These are phyloP conservation scores for Melocanna baccifera DNA, from an alignment of 176 grass and related monocot genomes.

Conservation along the genomic window DNA sequence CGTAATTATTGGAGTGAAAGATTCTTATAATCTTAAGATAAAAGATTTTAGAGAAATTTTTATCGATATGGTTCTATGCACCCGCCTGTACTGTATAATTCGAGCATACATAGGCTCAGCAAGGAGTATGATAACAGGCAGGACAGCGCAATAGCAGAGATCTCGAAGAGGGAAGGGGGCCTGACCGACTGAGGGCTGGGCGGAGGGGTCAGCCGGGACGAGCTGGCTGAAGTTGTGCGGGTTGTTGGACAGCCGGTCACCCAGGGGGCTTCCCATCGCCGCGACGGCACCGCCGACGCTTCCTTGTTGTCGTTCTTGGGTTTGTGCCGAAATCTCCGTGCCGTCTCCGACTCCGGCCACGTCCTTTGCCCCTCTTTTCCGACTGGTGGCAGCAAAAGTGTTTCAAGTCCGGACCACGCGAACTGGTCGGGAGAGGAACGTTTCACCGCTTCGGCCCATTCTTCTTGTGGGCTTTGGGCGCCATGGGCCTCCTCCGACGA, in stretches of 20 bases:
- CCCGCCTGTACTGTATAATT: not conserved
- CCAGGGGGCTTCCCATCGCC: conserved; percentile 65
- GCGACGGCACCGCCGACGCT: not conserved
- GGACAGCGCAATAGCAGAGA: not conserved
- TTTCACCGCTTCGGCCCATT: not conserved
- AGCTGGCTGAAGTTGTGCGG: conserved; percentile 88
- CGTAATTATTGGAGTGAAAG: too few species aligned
- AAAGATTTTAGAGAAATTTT: too few species aligned
- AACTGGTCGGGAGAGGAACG: too few species aligned
- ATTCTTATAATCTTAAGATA: too few species aligned
- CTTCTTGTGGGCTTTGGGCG: not conserved
- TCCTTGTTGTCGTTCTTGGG: not conserved
- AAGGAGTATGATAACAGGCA: not conserved
- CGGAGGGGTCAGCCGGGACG: conserved; percentile 61
- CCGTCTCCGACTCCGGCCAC: conserved; percentile 29
- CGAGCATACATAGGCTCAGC: not conserved
- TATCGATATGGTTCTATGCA: too few species aligned
- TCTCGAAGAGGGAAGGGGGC: not conserved
- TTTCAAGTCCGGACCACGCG: not conserved
- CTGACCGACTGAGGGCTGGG: conserved; percentile 68
- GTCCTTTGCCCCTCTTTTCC: not conserved
- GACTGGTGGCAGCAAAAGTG: not conserved
- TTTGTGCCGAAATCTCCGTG: not conserved
- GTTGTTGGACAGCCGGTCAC: conserved; percentile 80
- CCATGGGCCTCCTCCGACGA: not conserved